Evolutionary conservation across 805 yeast species (phyloP), one percentile per base, ranked within the genome.

Genomic region (Danielia oregonensis): DNA sequence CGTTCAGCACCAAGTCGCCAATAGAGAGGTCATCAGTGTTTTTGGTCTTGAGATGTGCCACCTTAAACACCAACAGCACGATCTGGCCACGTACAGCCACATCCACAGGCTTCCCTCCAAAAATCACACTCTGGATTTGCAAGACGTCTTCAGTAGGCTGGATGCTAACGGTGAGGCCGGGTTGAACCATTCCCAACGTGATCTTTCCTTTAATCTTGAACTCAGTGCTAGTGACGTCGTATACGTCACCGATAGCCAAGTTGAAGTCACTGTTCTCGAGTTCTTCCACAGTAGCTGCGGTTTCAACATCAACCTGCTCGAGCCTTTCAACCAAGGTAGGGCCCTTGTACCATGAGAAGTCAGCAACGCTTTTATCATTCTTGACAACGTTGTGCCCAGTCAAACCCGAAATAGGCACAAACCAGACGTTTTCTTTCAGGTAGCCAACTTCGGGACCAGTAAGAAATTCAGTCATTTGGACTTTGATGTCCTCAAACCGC

Each of bases 321-420:
- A 74, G 51, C 35, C 57, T 49, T 18, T 64, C 65, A 6, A 72
- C 47, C 33, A 76, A 55, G 0, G 72, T 67, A 6, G 66, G 65
- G 1, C 72, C 72, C 17, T 40, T 54, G 60, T 73, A 67, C 84
- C 84, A 74, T 15, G 63, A 22, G 39, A 57, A 54, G 43, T 61
- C 68, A 41, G 58, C 23, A 14, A 48, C 32, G 2, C 51, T 34
- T 3, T 42, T 33, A 5, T 70, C 65, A 11, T 32, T 39, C 26
- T 69, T 72, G 11, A 74, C 75, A 9, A 85, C 80, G 48, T 83
- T 82, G 32, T 68, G 75, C 7, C 94, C 94, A 3, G 70, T 55
- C 30, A 78, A 66, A 0, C 91, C 94, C 7, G 86, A 77, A 17
- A 80, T 72, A 2, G 94, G 93, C 2, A 85, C 64, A 42, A 76